Base-by-base conservation (phyloP, 495 filamentous ascomycete species). In the Trichoderma erinaceum region DNA sequence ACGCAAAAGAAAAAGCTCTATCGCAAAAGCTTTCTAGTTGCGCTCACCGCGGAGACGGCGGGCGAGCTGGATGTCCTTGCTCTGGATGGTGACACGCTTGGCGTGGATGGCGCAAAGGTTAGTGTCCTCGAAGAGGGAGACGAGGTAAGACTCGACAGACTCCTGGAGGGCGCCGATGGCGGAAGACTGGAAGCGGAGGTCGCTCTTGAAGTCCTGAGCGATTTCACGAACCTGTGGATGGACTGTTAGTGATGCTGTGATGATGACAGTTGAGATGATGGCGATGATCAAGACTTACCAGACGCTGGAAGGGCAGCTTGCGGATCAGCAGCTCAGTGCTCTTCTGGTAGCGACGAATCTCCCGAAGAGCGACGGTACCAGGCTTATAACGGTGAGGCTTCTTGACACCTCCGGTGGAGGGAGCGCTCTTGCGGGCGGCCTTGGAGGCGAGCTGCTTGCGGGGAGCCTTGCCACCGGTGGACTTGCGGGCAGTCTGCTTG, bases 261-360 rank as follows among this genome's bases (percentile, higher is more conserved):
- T 66, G 13, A 41, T 27, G 32, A 5, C 3, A 15, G 10, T 35
- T 4, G 29, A 35, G 63, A 41, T 50, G 41, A 12, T 0, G 65
- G 8, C 50, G 4, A 13, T 44, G n/a, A 1, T 48, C 18, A 58
- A n/a, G n/a, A 32, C 81, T 77, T 81, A 83, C 95, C 77, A 99
- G 87, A 85, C 95, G 96, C 89, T 99, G 95, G 91, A 99, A 99
- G 78, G 95, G 95, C 75, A 99, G 92, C 92, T 99, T 99, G 89
- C 95, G 95, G 89, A 99, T 99, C 75, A 99, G 82, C 70, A 99
- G 94, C 92, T 99, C 95, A 76, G 95, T 99, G 74, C 93, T 97
- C 89, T 99, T 99, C 89, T 99, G 95, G 89, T 99, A 99, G 78
- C 95, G 95, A 93, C 95, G 96, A 81, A 99, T 99, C 87, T 99